Evolutionary conservation across 179 eudicot species (phyloP), one percentile per base, ranked within the genome.

Genomic region (Silene vulgaris): DNA sequence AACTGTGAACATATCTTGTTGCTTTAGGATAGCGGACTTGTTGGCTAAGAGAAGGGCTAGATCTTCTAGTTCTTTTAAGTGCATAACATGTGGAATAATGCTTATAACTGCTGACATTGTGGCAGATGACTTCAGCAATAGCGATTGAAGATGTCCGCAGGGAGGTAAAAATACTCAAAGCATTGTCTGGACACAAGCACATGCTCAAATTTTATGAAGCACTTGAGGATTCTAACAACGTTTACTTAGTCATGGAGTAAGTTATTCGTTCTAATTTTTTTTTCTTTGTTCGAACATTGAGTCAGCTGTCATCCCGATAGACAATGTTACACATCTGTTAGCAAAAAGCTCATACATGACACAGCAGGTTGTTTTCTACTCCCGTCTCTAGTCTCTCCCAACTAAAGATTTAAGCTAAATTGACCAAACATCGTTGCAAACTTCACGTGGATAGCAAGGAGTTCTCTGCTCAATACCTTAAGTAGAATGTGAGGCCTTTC

Each of bases 101-200:
- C 56, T 20, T 32, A 56, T 26, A 23, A 40, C 6, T 20, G 83
- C 60, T 67, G 74, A 50, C 76, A 61, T 76, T 57, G 80, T 83
- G 77, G 64, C 90, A 93, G 98, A 93, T 93, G 96, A 93, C 97
- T 5, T 88, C 98, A 69, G 96, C 98, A 74, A 91, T 93, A 80
- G 90, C 96, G 70, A 85, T 93, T 69, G 98, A 93, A 86, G 98
- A 93, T 89, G 98, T 93, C 20, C 93, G 97, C 8, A 85, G 98
- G 87, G 98, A 93, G 86, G 97, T 93, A 79, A 93, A 91, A 88
- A 89, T 93, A 65, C 84, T 93, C 84, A 93, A 91, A 87, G 90
- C 97, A 14, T 87, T 93, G 77, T 91, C 98, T 19, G 98, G 98
- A 32, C 95, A 90, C 83, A 73, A 79, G 78, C 88, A 91, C 79